Conservation (phyloP, 1,284 basidiomycete species). For the Cutaneotrichosporon sp. region DNA sequence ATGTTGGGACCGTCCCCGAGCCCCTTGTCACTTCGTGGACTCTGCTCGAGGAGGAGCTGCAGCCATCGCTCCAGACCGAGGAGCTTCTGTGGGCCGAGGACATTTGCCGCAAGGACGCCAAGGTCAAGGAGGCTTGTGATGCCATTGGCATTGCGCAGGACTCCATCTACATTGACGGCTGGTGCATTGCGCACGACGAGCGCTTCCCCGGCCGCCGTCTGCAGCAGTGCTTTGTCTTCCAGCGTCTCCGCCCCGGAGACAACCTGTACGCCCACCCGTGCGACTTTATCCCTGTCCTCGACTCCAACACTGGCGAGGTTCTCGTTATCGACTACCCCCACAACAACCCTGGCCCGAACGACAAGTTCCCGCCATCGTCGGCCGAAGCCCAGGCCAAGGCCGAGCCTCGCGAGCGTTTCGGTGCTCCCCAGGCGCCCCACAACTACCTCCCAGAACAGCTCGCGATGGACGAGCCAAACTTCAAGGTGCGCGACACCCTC, state of each 20-base stretch:
- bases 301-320: constrained; percentile 44
- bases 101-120: constrained; percentile 44
- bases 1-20: constrained; percentile 17
- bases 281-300: constrained; percentile 46
- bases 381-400: constrained; percentile 25
- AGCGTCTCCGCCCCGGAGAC: constrained; percentile 41
- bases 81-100: constrained; percentile 51
- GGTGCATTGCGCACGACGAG: constrained; percentile 51
- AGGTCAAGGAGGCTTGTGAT: constrained; percentile 44
- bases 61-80: constrained; percentile 50
- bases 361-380: constrained; percentile 25
- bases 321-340: constrained; percentile 47
- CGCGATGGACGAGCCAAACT: constrained; percentile 49
- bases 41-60: constrained; percentile 44
- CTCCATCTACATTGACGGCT: constrained; percentile 48
- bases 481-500: constrained; percentile 62
- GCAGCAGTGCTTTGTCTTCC: constrained; percentile 50
- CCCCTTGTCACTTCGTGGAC: constrained; percentile 36
- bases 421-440: constrained; percentile 44
- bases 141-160: constrained; percentile 47
- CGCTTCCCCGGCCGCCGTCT: constrained; percentile 46
- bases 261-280: constrained; percentile 51
- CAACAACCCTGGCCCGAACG: constrained; percentile 21
- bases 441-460: constrained; percentile 50
- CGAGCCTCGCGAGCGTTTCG: constrained; percentile 41